A percentile compares a stretch with the other conserved stretches of the same genome.
These are phyloP conservation scores for Yarrowia yakushimensis DNA, from an alignment of 805 yeast species.

Conservation along the genomic window DNA sequence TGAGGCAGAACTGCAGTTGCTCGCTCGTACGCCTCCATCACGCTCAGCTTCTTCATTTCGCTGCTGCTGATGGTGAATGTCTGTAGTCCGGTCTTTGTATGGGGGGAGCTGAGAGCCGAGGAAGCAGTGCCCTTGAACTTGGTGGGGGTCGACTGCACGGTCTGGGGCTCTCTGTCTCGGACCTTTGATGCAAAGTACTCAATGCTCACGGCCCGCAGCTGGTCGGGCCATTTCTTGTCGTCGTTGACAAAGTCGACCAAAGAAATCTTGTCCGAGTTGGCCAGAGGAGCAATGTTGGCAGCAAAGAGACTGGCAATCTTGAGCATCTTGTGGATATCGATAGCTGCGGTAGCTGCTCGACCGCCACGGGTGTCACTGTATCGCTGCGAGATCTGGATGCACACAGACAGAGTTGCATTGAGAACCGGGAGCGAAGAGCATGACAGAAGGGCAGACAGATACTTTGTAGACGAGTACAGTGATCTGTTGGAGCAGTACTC, in stretches of 20 bases:
- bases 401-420: conserved; percentile 57
- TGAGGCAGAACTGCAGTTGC: conserved; percentile 45
- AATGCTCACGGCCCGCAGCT: conserved; percentile 32
- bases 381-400: conserved; percentile 58
- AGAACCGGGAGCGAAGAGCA: conserved; percentile 59
- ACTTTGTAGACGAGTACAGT: conserved; percentile 63
- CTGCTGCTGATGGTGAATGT: conserved; percentile 53
- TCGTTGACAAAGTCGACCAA: conserved; percentile 33
- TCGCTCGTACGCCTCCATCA: conserved; percentile 30
- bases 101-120: background rate
- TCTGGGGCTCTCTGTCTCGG: background rate
- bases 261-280: conserved; percentile 29
- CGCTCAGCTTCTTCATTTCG: conserved; percentile 48
- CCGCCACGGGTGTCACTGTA: conserved; percentile 47
- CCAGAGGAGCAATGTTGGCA: conserved; percentile 33
- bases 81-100: conserved; percentile 43
- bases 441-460: conserved; percentile 55
- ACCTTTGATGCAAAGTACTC: conserved; percentile 33
- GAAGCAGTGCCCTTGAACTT: background rate
- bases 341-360: conserved; percentile 45
- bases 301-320: conserved; percentile 45
- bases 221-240: conserved; percentile 30
- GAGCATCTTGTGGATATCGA: conserved; percentile 46
- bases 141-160: conserved; percentile 8
- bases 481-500: conserved; percentile 66